Evolutionary conservation across 306 rosid species (phyloP), one percentile per base, ranked within the genome.

Genomic region (Quercus mongolica): DNA sequence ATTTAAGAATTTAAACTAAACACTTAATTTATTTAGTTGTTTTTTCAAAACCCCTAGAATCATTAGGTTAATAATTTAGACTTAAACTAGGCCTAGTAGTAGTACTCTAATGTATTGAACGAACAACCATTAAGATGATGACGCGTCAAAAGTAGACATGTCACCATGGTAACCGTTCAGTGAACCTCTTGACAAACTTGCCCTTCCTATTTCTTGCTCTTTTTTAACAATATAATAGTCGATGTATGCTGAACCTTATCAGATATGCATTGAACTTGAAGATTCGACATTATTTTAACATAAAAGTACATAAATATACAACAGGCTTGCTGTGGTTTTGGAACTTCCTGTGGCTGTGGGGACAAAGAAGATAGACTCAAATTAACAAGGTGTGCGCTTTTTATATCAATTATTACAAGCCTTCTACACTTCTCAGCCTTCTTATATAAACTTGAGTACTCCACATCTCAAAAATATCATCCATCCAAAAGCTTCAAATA

Each of bases 251-350:
- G 30, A 28, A 28, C 69, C 35, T 28, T 13, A 63, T 63, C 69
- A 2, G 44, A 26, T 63, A 26, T 14, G 69, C 44, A 5, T 6
- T 26, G 4, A 15, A 63, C 38, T 28, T 2, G 5, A 20, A 15
- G 44, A 5, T 63, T 15, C 8, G 0, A 41, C 46, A 41, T 41
- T 41, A 41, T 41, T 41, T 41, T 41, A 41, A 41, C 46, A 41
- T 8, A 41, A 0, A 2, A 35, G 46, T 38, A 38, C 46, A 38
- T 13, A 1, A 30, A 65, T 41, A 65, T 65, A 83, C 83, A 28
- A 54, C 64, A 19, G 14, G 80, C 81, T 75, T 62, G 81, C 83
- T 30, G 83, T 26, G 77, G 86, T 70, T 79, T 71, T 17, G 51
- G 46, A 5, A 10, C 17, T 55, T 15, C 18, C 35, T 19, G 67